Evolutionary conservation across 2,329 filamentous ascomycete species (phyloP), one percentile per base, ranked within the genome.

Genomic region (Exophiala sp.): DNA sequence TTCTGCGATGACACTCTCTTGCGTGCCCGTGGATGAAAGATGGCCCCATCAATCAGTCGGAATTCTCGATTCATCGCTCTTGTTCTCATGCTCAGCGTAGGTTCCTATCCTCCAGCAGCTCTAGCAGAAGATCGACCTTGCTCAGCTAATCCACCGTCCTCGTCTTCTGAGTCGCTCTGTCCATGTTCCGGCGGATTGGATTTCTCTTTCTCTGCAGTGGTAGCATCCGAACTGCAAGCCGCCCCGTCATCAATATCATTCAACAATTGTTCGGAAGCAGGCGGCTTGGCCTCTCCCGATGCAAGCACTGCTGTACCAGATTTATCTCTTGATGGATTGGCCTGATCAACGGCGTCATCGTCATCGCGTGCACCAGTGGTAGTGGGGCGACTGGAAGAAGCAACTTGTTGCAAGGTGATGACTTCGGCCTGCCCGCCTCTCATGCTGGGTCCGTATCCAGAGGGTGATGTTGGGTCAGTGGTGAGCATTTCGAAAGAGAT

Each of bases 31-130:
- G 41, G 46, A 29, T 49, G 37, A 27, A 54, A 53, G 2, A 60
- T 51, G 4, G 43, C 30, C 16, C 58, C 58, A 48, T 60, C 53
- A 30, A 60, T 52, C 27, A 58, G 22, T 30, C 51, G 48, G n/a
- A 51, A 56, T 46, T 58, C 50, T 16, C 56, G 48, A 34, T 60
- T 53, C 35, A 46, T 47, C 22, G 55, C 52, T 22, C 55, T 48
- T 34, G 24, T 41, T 14, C 35, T 44, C 42, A 48, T 54, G 24
- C 37, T 56, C 22, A 45, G 41, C n/a, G 51, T 48, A 3, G 43
- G 38, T 16, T 43, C 40, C n/a, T 53, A 30, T 5, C 47, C 47
- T 18, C 24, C 22, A 16, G 45, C 37, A 38, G 44, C 34, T 18
- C 51, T 40, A 13, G 48, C 49, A 24, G 43, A 51, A 34, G 49